Evolutionary conservation across 495 filamentous ascomycete genomes (phyloP).

Genomic region (Penicillium alfredii): DNA sequence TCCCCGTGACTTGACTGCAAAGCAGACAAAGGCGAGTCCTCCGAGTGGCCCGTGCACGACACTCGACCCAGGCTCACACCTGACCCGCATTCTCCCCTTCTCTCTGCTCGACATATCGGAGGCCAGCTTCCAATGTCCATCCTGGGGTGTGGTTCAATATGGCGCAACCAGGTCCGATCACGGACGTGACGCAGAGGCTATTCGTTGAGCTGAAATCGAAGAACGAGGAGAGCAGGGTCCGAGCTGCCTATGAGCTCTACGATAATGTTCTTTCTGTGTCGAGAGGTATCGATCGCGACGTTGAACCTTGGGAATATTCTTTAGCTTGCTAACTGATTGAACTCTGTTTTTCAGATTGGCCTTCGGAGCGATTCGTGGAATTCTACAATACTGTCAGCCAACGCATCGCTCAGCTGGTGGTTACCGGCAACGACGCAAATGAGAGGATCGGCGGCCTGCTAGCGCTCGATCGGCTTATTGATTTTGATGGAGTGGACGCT

Average conservation of each 20-base stretch:
- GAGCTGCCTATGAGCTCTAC: slow-evolving; percentile 50
- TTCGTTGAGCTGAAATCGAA: slow-evolving; percentile 50
- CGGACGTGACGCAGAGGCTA: slow-evolving; percentile 42
- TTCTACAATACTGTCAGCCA: slow-evolving; percentile 76
- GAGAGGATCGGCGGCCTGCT: slow-evolving; percentile 88
- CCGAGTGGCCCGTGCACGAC: slow-evolving; percentile 21
- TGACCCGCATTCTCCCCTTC: slow-evolving; percentile 19
- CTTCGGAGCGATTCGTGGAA: slow-evolving; percentile 65
- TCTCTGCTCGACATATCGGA: slow-evolving; percentile 31
- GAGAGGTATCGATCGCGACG: slow-evolving; percentile 31
- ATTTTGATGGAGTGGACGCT: slow-evolving; percentile 91
- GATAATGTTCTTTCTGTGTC: slow-evolving; percentile 46
- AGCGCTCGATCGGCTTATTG: slow-evolving; percentile 85
- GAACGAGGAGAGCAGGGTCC: slow-evolving; percentile 44
- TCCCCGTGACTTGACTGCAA: too few relatives aligned
- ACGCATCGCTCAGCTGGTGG: slow-evolving; percentile 65
- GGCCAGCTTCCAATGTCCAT: slow-evolving; percentile 43
- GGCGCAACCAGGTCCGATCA: slow-evolving; percentile 46
- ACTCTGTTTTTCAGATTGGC: slow-evolving; percentile 53
- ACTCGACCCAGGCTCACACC: slow-evolving; percentile 20
- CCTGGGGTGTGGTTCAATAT: slow-evolving; percentile 39
- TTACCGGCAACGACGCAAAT: slow-evolving; percentile 73
- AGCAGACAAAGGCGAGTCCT: too few relatives aligned
- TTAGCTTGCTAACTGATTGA: too few relatives aligned
- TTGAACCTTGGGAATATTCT: background rate